These are phyloP conservation scores for Phaeodactylum tricornutum DNA, from an alignment of 108 stramenopile genomes.

Conservation along the genomic window DNA sequence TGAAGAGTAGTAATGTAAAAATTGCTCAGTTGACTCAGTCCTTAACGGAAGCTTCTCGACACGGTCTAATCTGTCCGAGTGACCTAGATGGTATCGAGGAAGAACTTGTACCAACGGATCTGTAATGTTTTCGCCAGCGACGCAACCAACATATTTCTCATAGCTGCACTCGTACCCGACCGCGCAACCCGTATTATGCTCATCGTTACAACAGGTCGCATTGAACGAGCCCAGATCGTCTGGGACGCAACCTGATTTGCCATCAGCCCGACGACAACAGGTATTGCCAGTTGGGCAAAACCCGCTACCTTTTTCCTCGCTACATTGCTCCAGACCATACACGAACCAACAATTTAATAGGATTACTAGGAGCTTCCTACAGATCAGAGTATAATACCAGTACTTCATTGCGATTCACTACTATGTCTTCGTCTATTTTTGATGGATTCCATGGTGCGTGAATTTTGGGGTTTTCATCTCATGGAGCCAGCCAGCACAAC, in stretches of 20 bases:
- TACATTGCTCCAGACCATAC: conserved; percentile 5
- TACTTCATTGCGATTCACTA: no score
- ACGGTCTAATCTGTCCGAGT: background rate
- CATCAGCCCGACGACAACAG: conserved; percentile 15
- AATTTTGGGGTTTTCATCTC: no score
- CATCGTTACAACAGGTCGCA: conserved; percentile 29
- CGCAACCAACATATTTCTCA: background rate
- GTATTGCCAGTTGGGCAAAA: conserved; percentile 32
- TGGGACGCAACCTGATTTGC: conserved; percentile 25
- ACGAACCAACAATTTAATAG: no score
- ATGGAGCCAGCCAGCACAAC: no score
- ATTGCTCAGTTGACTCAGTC: background rate
- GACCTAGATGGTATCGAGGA: conserved; percentile 25
- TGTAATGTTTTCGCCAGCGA: background rate
- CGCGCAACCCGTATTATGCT: conserved; percentile 22
- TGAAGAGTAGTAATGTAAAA: conserved; percentile 23
- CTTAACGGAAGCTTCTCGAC: conserved; percentile 11
- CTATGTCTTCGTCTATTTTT: no score
- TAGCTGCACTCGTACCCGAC: conserved; percentile 18
- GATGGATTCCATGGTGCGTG: no score
- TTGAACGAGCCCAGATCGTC: conserved; percentile 26
- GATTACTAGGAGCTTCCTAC: no score
- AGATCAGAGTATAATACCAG: no score
- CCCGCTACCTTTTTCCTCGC: conserved; percentile 8
- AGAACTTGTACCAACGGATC: conserved; percentile 26